Conservation (phyloP, 257 asterid genomes). For the Capsicum rhomboideum region DNA sequence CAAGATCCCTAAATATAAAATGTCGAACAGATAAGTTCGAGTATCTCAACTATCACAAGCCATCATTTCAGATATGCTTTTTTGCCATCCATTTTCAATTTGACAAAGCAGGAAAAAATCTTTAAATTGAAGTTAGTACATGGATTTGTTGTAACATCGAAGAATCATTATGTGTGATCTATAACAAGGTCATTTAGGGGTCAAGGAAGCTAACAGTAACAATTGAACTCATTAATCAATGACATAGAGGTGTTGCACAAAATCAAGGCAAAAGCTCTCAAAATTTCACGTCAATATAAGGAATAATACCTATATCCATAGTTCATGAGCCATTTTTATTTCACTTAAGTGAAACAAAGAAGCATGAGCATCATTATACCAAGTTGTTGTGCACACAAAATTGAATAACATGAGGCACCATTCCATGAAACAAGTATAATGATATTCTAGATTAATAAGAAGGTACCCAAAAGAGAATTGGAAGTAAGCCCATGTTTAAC, state of each 20-base stretch:
- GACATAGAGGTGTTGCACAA: background rate
- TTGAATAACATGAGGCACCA: background rate
- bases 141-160: background rate
- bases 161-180: background rate
- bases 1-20: background rate
- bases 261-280: background rate
- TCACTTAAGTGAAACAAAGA: background rate
- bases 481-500: background rate
- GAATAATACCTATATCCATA: background rate
- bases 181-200: background rate
- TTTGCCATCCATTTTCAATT: background rate
- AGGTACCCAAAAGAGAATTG: background rate
- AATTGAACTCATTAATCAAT: background rate
- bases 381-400: background rate
- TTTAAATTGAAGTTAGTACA: background rate
- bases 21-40: background rate
- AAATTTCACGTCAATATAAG: background rate
- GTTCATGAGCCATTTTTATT: background rate
- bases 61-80: background rate
- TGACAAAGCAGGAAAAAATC: background rate
- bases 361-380: background rate
- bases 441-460: background rate
- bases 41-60: background rate
- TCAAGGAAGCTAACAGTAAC: background rate
- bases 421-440: background rate